Base-by-base conservation (phyloP, 2,329 filamentous ascomycete species). In the Moelleriella libera region DNA sequence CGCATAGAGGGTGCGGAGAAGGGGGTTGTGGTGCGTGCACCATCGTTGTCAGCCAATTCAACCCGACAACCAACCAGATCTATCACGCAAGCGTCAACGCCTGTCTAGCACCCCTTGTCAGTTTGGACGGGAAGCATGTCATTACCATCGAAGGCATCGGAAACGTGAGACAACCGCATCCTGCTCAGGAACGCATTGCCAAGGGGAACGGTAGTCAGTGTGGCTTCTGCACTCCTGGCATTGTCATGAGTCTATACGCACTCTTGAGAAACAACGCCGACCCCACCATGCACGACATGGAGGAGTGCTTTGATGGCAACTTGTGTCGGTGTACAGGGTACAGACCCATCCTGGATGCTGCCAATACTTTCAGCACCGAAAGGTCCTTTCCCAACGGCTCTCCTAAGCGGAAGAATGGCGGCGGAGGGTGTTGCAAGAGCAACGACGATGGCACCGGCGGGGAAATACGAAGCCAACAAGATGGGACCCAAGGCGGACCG, bases 81-180 rank as follows among this genome's bases (percentile, higher is more conserved):
- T 97, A 97, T 60, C 90, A 98, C 71, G 92, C 92, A 49, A 94
- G 87, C 47, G 87, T 97, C 50, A 98, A 98, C 62, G 92, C 92
- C 41, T 98, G 92, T 62, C 72, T 98, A 46, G 90, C 92, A 9
- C 92, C 92, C 6, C 74, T 98, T 44, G 85, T 88, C 54, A 94
- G 88, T 58, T 78, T 97, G 42, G 92, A 97, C 63, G 92, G 92
- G 43, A 98, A 98, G 63, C 92, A 98, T 75, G 88, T 97, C 59
- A 89, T 98, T 60, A 98, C 92, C 3, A 83, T 98, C 41, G 92
- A 98, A 66, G 92, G 92, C 6, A 96, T 98, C 57, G 92, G 92
- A 9, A 86, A 84, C 61, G 82, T 86, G 30, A 83, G 92, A 63
- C 79, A 75, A 41, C 92, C 92, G 5, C 92, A 98, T 68, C 86